Evolutionary conservation across 2,329 filamentous ascomycete species (phyloP).

Genomic region (Fusarium setosum): DNA sequence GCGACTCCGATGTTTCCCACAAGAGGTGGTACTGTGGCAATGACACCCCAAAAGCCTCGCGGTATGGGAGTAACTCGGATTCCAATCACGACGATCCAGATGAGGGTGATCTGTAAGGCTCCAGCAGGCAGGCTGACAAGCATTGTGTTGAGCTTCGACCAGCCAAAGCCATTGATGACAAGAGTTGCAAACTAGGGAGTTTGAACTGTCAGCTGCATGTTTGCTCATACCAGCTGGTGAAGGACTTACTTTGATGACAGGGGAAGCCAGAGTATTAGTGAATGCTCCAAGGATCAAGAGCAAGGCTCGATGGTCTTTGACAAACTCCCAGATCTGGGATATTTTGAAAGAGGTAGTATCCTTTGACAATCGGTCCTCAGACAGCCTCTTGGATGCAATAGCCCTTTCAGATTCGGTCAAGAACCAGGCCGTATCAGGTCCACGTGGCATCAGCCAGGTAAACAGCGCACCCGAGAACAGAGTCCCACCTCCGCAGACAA

Average conservation of each 20-base stretch:
- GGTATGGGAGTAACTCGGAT: not conserved
- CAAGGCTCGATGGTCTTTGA: not conserved
- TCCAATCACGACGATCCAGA: not conserved
- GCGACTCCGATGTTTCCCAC: conserved; percentile 2
- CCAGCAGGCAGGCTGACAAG: not conserved
- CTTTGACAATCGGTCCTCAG: not conserved
- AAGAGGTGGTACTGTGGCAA: not conserved
- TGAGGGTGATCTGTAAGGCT: not conserved
- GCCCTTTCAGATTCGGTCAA: not conserved
- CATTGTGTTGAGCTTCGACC: conserved; percentile 1
- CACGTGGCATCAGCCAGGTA: not conserved
- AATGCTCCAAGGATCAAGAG: not conserved
- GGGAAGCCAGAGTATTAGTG: not conserved
- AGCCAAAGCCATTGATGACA: conserved; percentile 5
- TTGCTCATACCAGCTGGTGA: not conserved
- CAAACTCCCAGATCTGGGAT: conserved; percentile 1
- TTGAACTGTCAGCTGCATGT: not conserved
- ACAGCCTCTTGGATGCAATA: not conserved
- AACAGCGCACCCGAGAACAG: not conserved
- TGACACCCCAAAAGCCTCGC: not conserved
- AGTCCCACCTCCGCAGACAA: not conserved
- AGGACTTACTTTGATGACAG: conserved; percentile 4
- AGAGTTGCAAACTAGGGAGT: not conserved
- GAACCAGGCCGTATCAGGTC: not conserved
- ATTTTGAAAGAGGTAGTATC: not conserved